Base-by-base conservation (phyloP, 306 rosid genomes). In the Vigna mungo region DNA sequence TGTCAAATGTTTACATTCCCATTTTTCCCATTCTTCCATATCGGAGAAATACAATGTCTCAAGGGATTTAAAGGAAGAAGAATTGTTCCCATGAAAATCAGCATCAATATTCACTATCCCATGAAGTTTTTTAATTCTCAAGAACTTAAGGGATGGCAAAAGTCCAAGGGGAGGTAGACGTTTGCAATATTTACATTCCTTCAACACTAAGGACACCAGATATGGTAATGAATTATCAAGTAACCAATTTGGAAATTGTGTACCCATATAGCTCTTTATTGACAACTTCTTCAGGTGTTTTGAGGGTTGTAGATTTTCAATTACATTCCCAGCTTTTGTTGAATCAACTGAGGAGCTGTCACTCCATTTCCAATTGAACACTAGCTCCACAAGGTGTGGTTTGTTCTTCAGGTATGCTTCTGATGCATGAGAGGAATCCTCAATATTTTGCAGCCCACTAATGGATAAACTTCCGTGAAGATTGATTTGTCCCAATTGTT, bases 101-200 rank as follows among this genome's bases (percentile, higher is more conserved):
- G 39, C 39, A 36, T 36, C 39, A 36, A 36, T 36, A 1, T 0
- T 36, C 39, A 36, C 39, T 36, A 36, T 36, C 39, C 8, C 39
- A 6, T 36, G 0, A 36, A 36, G 8, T 0, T 1, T 6, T 36
- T 1, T 0, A 36, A 36, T 36, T 1, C 0, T 36, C 39, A 36
- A 6, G 39, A 6, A 0, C 39, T 36, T 36, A 6, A 36, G 39
- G 1, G 6, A 11, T 25, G 66, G 66, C 41, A 27, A 30, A 27
- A 60, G 66, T 60, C 66, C 66, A 6, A 60, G 20, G 8, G 39
- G 8, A 6, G 39, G 39, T 5, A 36, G 1, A 36, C 39, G 2
- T 36, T 36, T 0, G 8, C 39, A 36, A 1, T 0, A 36, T 6
- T 5, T 0, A 6, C 39, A 36, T 1, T 1, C 1, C 1, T 1